Conservation (phyloP, 2,329 filamentous ascomycete genomes). For the Apiospora hydei region DNA sequence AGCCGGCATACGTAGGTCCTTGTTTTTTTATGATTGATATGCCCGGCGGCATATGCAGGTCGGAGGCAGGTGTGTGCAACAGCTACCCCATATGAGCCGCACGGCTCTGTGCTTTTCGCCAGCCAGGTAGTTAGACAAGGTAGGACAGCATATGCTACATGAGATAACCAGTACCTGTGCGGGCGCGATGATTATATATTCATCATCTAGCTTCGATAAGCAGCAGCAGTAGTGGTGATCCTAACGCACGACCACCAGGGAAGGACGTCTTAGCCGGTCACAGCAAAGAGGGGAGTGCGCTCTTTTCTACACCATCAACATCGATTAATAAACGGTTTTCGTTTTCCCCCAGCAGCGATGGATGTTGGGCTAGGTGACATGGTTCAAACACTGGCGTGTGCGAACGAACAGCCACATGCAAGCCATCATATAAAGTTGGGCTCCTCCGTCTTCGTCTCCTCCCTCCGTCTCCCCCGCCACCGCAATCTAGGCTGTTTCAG, state of each 20-base stretch:
- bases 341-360: background rate
- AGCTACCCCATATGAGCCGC: constrained; percentile 8
- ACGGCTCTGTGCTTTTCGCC: background rate
- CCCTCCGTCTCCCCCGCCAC: background rate
- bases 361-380: background rate
- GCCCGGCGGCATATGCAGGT: constrained; percentile 13
- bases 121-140: background rate
- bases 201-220: background rate
- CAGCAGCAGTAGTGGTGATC: too few species aligned
- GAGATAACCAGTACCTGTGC: background rate
- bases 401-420: background rate
- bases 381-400: constrained; percentile 16
- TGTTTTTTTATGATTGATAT: background rate
- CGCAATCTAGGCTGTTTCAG: constrained; percentile 1
- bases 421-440: constrained; percentile 16
- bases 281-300: too few species aligned
- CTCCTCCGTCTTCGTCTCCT: background rate
- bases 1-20: background rate
- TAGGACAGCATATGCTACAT: background rate
- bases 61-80: constrained; percentile 1
- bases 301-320: too few species aligned
- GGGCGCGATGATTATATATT: background rate
- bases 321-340: too few species aligned
- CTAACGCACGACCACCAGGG: too few species aligned
- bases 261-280: too few species aligned